Base-by-base conservation (phyloP, 352 stramenopile species). In the Aphanomyces astaci region DNA sequence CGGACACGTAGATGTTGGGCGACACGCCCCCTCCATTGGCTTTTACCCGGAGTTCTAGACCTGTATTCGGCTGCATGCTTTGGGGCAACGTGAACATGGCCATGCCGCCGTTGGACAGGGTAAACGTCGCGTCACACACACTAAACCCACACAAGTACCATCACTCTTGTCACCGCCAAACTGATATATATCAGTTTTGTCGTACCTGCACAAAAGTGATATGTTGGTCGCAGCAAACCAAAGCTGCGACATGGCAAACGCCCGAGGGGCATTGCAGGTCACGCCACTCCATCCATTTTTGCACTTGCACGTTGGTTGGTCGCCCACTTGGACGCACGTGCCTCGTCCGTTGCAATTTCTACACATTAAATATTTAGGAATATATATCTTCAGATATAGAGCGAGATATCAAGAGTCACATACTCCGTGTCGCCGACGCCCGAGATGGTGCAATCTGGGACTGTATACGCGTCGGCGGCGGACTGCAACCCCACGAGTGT, bases 1-100 rank as follows among this genome's bases (percentile, higher is more conserved):
- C 81, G 51, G 82, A 87, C 51, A 91, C 85, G 56, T 90, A 90
- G 46, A 94, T 74, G 31, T 74, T 88, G 5, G 83, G 78, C 22
- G 66, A 68, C 4, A 73, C 70, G 30, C 57, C 40, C 2, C n/a
- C 49, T 4, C 54, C 51, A 39, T 68, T 22, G 30, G 25, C 33
- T 0, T 54, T 55, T 2, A 78, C 70, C 9, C 62, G 73, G 9
- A 77, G 65, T 0, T 78, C 71, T 31, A 90, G 55, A 1, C 80
- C 81, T 31, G 78, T 71, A 63, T 81, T 77, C 5, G 66, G 64
- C 53, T 79, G 79, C n/a, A 90, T 75, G 46, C 76, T 82, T 63
- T 89, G 77, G 1, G 80, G 80, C 15, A 90, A 71, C 24, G 79
- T 81, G 63, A 91, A 90, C 68, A 94, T 81, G 48, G 74, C 68